Evolutionary conservation across 495 filamentous ascomycete species (phyloP).

Genomic region (Staphylotrichum tortipilum): DNA sequence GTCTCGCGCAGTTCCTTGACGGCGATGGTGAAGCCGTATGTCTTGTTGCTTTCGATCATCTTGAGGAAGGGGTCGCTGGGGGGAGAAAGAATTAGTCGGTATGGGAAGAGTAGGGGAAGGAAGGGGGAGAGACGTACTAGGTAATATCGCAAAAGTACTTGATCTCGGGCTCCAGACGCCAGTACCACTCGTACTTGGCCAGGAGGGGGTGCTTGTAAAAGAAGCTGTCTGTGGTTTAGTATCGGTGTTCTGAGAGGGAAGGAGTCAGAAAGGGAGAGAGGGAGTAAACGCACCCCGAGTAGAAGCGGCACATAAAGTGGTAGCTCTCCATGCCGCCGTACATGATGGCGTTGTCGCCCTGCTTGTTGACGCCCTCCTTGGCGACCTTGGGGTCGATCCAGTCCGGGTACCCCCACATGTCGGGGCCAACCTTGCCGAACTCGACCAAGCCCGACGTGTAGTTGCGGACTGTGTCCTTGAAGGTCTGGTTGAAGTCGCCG

Average conservation of each 20-base stretch:
- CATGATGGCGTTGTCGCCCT: constrained; percentile 98
- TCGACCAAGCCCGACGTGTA: constrained; percentile 81
- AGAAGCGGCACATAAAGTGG: constrained; percentile 97
- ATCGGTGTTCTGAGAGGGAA: too few relatives aligned
- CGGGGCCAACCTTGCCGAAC: constrained; percentile 86
- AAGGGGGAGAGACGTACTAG: constrained; percentile 59
- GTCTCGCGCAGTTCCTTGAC: constrained; percentile 98
- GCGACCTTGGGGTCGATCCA: constrained; percentile 92
- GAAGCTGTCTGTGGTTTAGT: too few relatives aligned
- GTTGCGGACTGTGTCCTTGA: constrained; percentile 80
- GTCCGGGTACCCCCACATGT: constrained; percentile 94
- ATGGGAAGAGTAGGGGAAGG: neutral
- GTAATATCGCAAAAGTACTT: constrained; percentile 99
- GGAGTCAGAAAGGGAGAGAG: too few relatives aligned
- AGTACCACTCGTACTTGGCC: constrained; percentile 98
- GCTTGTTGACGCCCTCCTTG: constrained; percentile 89
- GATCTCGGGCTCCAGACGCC: constrained; percentile 98
- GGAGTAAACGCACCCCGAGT: constrained; percentile 79
- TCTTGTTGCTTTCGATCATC: constrained; percentile 91
- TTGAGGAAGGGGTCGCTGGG: constrained; percentile 85
- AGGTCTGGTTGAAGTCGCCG: constrained; percentile 87
- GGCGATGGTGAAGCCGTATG: constrained; percentile 97
- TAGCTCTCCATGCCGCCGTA: constrained; percentile 99
- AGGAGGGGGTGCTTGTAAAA: constrained; percentile 98
- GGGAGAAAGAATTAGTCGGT: constrained; percentile 9